Evolutionary conservation across 768 basidiomycete genomes (phyloP).

Genomic region (Leucocoprinus birnbaumii): DNA sequence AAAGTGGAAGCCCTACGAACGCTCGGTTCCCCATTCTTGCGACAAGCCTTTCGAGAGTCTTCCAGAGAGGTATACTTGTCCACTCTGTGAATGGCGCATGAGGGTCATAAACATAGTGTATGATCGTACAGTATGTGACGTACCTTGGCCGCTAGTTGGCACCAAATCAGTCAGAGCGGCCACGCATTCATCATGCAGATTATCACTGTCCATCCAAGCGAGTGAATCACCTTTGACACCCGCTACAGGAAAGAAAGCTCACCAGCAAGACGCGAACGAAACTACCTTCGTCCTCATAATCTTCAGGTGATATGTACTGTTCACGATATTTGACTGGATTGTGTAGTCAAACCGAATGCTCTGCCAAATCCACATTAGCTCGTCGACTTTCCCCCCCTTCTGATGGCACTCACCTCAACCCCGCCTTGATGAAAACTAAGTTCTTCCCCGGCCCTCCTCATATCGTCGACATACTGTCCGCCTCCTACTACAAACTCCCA

Average conservation of each 20-base stretch:
- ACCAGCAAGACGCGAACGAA: slow-evolving; percentile 4
- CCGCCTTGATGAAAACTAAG: neutral
- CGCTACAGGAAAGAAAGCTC: neutral
- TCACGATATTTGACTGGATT: neutral
- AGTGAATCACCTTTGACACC: neutral
- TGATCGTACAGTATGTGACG: neutral
- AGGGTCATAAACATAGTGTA: neutral
- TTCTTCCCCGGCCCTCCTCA: slow-evolving; percentile 23
- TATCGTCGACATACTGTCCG: slow-evolving; percentile 24
- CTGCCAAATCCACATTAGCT: neutral
- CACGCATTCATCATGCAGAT: slow-evolving; percentile 4
- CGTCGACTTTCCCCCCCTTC: neutral
- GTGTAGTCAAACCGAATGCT: slow-evolving; percentile 1
- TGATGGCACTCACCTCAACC: neutral
- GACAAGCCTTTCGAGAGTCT: slow-evolving; percentile 15
- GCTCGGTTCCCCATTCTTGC: slow-evolving; percentile 18
- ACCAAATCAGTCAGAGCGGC: neutral
- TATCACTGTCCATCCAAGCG: neutral
- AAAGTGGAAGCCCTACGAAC: slow-evolving; percentile 22
- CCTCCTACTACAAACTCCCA: slow-evolving; percentile 29
- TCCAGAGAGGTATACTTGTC: slow-evolving; percentile 4
- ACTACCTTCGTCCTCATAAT: neutral
- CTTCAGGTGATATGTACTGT: neutral
- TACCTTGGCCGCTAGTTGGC: neutral
- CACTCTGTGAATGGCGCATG: slow-evolving; percentile 5